These are phyloP conservation scores for Sporothrix mexicana DNA, from an alignment of 2,329 filamentous ascomycete genomes.

Conservation along the genomic window DNA sequence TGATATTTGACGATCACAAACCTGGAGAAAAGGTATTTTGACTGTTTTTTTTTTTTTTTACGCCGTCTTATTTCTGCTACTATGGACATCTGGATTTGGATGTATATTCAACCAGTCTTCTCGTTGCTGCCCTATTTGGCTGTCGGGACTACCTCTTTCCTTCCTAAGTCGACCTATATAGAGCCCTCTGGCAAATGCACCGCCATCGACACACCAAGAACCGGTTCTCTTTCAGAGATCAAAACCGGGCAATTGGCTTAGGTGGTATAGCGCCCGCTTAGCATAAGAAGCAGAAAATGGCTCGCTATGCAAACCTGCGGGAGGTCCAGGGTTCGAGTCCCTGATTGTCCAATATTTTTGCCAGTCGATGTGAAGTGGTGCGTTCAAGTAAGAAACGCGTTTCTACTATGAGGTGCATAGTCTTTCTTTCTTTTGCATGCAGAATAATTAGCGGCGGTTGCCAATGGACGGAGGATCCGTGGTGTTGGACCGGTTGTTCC, in stretches of 20 bases:
- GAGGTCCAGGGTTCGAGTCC: conserved; percentile 36
- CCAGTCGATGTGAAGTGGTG: not conserved
- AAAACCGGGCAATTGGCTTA: conserved; percentile 35
- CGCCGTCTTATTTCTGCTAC: not conserved
- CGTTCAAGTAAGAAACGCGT: too few relatives aligned
- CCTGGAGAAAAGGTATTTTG: not conserved
- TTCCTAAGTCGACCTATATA: not conserved
- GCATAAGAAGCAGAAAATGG: conserved; percentile 22
- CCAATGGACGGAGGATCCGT: not conserved
- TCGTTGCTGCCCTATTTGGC: not conserved
- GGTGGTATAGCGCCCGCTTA: conserved; percentile 37
- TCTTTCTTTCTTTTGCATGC: not conserved
- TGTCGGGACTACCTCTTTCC: too few relatives aligned
- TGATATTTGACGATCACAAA: not conserved
- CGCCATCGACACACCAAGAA: conserved; percentile 4
- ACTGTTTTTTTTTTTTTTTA: not conserved
- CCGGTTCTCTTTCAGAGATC: conserved; percentile 7
- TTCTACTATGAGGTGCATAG: not conserved
- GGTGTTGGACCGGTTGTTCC: not conserved
- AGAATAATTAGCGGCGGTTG: not conserved
- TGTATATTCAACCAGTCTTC: not conserved
- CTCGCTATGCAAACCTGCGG: conserved; percentile 34
- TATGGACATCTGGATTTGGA: not conserved
- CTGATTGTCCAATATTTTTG: conserved; percentile 34
- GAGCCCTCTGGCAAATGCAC: not conserved